A percentile compares a stretch with the other conserved stretches of the same genome.
These are phyloP conservation scores for Trichoderma parareesei DNA, from an alignment of 495 filamentous ascomycete species.

Conservation along the genomic window DNA sequence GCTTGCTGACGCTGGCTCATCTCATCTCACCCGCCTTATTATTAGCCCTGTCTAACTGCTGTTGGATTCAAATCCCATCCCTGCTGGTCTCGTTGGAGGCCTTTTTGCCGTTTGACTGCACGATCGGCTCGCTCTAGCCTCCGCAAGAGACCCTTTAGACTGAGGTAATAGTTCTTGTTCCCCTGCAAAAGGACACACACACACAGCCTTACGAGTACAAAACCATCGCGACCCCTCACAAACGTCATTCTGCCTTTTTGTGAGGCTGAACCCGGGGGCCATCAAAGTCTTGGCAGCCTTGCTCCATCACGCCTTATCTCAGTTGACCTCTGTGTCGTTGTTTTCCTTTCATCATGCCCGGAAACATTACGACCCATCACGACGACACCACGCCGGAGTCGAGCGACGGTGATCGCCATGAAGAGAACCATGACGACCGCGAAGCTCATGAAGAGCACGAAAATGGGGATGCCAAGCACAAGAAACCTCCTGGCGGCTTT, in stretches of 20 bases:
- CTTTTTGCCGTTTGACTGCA: too few species aligned
- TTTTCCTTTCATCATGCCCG: not conserved
- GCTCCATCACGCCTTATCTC: not conserved
- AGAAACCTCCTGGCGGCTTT: conserved; percentile 61
- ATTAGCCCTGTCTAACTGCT: too few species aligned
- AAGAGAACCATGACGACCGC: not conserved
- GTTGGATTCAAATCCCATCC: too few species aligned
- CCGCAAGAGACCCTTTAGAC: not conserved
- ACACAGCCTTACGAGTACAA: not conserved
- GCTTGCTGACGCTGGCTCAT: too few species aligned
- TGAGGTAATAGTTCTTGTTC: not conserved
- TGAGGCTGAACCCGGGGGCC: not conserved
- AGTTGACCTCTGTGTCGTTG: not conserved
- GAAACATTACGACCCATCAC: conserved; percentile 1
- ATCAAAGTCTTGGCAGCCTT: conserved; percentile 3
- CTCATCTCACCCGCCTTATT: too few species aligned
- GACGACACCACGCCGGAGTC: not conserved
- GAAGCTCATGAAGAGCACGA: not conserved
- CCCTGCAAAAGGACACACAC: not conserved
- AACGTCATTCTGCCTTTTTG: not conserved
- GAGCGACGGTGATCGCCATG: not conserved
- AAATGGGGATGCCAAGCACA: not conserved
- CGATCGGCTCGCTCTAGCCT: not conserved
- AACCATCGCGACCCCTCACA: conserved; percentile 1
- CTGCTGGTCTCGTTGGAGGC: too few species aligned